Conservation (phyloP, 2,329 filamentous ascomycete genomes). For the Pseudocercospora crystallina region DNA sequence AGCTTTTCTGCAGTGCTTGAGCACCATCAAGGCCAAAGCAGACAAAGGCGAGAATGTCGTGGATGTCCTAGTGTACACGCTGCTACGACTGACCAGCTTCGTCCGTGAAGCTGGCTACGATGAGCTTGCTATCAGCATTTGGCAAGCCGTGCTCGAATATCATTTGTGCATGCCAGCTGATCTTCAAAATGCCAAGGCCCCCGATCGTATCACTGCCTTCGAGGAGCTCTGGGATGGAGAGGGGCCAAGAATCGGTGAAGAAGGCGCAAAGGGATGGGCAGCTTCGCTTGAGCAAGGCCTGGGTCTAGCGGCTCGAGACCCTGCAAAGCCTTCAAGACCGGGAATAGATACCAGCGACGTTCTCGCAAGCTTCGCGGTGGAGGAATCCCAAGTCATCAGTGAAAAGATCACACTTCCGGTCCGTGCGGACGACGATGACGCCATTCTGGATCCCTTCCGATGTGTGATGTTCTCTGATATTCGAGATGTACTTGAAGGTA, state of each 20-base stretch:
- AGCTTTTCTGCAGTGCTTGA: constrained; percentile 60
- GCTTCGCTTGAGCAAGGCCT: constrained; percentile 33
- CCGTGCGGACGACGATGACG: constrained; percentile 74
- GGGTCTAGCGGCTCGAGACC: background rate
- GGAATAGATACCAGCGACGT: background rate
- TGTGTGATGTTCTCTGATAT: constrained; percentile 80
- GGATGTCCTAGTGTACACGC: constrained; percentile 63
- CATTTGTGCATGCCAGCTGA: constrained; percentile 59
- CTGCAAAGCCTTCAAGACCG: background rate
- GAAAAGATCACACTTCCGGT: constrained; percentile 37
- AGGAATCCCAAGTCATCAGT: constrained; percentile 52
- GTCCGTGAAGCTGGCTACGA: constrained; percentile 74
- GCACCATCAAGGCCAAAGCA: background rate
- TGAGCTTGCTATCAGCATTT: constrained; percentile 74
- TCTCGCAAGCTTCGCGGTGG: constrained; percentile 41
- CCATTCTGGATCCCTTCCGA: constrained; percentile 67
- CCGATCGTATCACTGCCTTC: constrained; percentile 46
- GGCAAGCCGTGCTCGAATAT: constrained; percentile 79
- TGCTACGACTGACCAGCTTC: constrained; percentile 73
- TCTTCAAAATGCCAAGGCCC: constrained; percentile 4
- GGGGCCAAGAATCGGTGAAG: constrained; percentile 73
- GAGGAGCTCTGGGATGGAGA: constrained; percentile 87
- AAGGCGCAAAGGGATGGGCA: constrained; percentile 68
- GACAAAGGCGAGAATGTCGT: constrained; percentile 26
- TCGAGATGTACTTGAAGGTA: constrained; percentile 56